Evolutionary conservation across 2,329 filamentous ascomycete species (phyloP), one percentile per base, ranked within the genome.

Genomic region (Exophiala sp.): DNA sequence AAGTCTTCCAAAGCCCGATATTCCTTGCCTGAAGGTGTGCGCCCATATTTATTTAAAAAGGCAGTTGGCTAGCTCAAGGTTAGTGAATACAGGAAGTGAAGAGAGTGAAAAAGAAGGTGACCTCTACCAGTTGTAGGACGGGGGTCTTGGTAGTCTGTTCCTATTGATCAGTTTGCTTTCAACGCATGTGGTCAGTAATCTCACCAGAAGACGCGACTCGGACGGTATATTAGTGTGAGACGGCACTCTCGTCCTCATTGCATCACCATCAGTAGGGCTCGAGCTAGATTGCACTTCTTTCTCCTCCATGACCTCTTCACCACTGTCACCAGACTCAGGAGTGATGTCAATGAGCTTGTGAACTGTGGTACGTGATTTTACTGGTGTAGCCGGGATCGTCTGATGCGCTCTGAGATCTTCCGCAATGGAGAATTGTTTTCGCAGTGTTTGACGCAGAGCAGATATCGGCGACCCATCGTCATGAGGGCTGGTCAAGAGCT

Each of bases 401-500:
- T 30, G 7, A 14, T 24, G 23, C 30, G 19, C 43, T 21, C 21
- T 35, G 14, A 19, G 18, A 32, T 19, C 14, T n/a, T 43, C 48
- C 11, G 44, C 46, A 21, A 53, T 44, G 3, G 45, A 46, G 40
- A 58, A 55, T 46, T 58, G 52, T 42, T 53, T 57, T 32, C 54
- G 56, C 18, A 57, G 45, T 35, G 54, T 55, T 16, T 43, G 42
- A 11, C 49, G 48, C 24, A 54, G 41, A 14, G 43, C 34, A 24
- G 51, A 42, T 10, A 27, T 48, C 18, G 40, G 46, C 16, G 52
- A 52, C 13, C 46, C 23, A 14, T 44, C 45, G 14, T 41, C 23
- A 5, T 46, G 45, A 10, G 45, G 47, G 21, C 40, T 51, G 22
- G 48, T 40, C 18, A 55, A 48, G 32, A 53, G 38, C 21, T 55